Evolutionary conservation across 768 basidiomycete genomes (phyloP), one percentile per base, ranked within the genome.

Genomic region (Mycena capillaripes): DNA sequence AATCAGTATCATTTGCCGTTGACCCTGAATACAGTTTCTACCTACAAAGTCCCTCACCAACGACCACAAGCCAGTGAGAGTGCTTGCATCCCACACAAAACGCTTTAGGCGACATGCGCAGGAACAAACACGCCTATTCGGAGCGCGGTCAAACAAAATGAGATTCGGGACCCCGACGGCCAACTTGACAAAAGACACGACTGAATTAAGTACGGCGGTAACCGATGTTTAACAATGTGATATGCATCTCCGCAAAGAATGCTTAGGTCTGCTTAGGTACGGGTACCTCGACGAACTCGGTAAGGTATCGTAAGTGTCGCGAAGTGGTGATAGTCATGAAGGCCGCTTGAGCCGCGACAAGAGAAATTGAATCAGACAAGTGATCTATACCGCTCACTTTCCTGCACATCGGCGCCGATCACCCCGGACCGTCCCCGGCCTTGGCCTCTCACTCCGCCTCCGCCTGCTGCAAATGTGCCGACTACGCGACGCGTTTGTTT

Each of bases 331-430:
- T n/a, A n/a, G n/a, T n/a, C n/a, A n/a, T n/a, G n/a, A n/a, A n/a
- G n/a, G n/a, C n/a, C n/a, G n/a, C n/a, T n/a, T n/a, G n/a, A n/a
- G n/a, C n/a, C n/a, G n/a, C n/a, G n/a, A n/a, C n/a, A n/a, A n/a
- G n/a, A n/a, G n/a, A n/a, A n/a, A n/a, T n/a, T 55, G 57, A 58
- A 58, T 58, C 57, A 58, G 57, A 58, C 36, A 58, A 58, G 57
- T 58, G 57, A 57, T 57, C 12, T 57, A 57, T 36, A 57, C 56
- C 56, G 56, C 56, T 32, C 7, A 57, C 56, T 36, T 57, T 57
- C 32, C 27, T 60, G 42, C 59, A 60, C 34, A 57, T 57, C 56
- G 32, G 11, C 34, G 25, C 34, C 56, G 56, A 57, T 57, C 56
- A 11, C 53, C 30, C 27, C 53, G 53, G 53, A 4, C 21, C 53